Evolutionary conservation across 2,329 filamentous ascomycete species (phyloP).

Genomic region (Lithohypha guttulata): DNA sequence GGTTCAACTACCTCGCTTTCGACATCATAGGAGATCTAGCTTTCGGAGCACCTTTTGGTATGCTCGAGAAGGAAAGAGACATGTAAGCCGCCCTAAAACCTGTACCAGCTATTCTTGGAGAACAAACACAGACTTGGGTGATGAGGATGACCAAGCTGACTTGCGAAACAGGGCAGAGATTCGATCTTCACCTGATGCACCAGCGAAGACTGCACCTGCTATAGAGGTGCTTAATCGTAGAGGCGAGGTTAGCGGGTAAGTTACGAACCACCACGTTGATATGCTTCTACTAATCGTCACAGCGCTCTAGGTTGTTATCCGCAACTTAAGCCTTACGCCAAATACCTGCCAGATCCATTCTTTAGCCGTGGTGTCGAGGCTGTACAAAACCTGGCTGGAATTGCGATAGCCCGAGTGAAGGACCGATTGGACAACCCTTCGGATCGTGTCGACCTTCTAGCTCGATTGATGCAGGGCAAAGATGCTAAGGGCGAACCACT

Average conservation of each 20-base stretch:
- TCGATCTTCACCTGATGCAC: conserved; percentile 47
- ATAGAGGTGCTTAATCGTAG: conserved; percentile 82
- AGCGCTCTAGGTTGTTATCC: conserved; percentile 66
- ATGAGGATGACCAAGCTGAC: too few relatives aligned
- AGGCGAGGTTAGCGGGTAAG: conserved; percentile 78
- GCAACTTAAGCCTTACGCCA: conserved; percentile 64
- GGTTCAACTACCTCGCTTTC: conserved; percentile 63
- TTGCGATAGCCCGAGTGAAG: conserved; percentile 73
- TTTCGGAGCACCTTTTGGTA: conserved; percentile 70
- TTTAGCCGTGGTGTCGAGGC: conserved; percentile 60
- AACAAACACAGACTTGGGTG: too few relatives aligned
- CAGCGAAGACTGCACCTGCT: conserved; percentile 61
- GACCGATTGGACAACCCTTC: conserved; percentile 52
- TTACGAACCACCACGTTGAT: too few relatives aligned
- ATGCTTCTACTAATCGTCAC: too few relatives aligned
- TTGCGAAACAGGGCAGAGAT: too few relatives aligned
- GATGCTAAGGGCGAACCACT: conserved; percentile 69
- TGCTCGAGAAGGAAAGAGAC: conserved; percentile 67
- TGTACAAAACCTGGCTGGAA: conserved; percentile 72
- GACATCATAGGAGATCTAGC: conserved; percentile 52
- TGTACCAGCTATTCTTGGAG: too few relatives aligned
- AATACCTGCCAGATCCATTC: conserved; percentile 71
- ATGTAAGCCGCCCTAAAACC: too few relatives aligned
- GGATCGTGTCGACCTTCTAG: conserved; percentile 67
- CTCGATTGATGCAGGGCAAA: conserved; percentile 73